Evolutionary conservation across 2,329 filamentous ascomycete species (phyloP).

Genomic region (Fusarium odoratissimum): DNA sequence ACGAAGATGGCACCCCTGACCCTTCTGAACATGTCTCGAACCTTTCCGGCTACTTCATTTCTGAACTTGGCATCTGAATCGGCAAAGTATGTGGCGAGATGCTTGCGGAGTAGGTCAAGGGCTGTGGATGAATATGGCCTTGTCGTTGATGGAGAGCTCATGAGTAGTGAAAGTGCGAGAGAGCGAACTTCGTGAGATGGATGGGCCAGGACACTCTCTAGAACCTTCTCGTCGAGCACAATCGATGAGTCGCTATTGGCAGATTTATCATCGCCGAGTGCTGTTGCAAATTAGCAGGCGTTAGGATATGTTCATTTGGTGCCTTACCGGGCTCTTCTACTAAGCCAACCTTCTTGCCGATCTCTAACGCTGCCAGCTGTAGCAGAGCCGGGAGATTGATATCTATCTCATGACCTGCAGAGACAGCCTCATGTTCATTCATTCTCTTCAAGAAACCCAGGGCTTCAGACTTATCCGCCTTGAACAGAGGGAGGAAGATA

Average conservation of each 20-base stretch:
- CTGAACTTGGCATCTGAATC: slow-evolving; percentile 89
- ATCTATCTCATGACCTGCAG: slow-evolving; percentile 57
- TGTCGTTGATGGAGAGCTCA: slow-evolving; percentile 79
- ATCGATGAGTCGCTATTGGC: slow-evolving; percentile 45
- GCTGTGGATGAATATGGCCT: slow-evolving; percentile 74
- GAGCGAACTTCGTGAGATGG: slow-evolving; percentile 75
- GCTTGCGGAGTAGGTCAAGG: slow-evolving; percentile 70
- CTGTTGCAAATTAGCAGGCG: slow-evolving; percentile 41
- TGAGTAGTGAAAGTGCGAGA: slow-evolving; percentile 83
- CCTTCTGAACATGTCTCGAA: slow-evolving; percentile 81
- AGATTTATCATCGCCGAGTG: slow-evolving; percentile 39
- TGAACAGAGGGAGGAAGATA: slow-evolving; percentile 72
- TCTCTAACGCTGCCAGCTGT: slow-evolving; percentile 74
- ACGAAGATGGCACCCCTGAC: slow-evolving; percentile 74
- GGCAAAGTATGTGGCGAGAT: slow-evolving; percentile 79
- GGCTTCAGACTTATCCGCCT: slow-evolving; percentile 64
- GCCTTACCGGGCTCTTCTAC: slow-evolving; percentile 73
- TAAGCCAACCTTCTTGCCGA: slow-evolving; percentile 76
- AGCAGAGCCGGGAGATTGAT: slow-evolving; percentile 67
- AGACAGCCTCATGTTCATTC: slow-evolving; percentile 62
- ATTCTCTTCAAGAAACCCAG: slow-evolving; percentile 68
- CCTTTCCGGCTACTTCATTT: slow-evolving; percentile 80
- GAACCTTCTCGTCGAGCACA: slow-evolving; percentile 54
- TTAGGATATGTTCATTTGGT: not conserved
- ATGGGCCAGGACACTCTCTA: slow-evolving; percentile 66